Evolutionary conservation across 306 rosid genomes (phyloP).

Genomic region (Cicer judaicum): DNA sequence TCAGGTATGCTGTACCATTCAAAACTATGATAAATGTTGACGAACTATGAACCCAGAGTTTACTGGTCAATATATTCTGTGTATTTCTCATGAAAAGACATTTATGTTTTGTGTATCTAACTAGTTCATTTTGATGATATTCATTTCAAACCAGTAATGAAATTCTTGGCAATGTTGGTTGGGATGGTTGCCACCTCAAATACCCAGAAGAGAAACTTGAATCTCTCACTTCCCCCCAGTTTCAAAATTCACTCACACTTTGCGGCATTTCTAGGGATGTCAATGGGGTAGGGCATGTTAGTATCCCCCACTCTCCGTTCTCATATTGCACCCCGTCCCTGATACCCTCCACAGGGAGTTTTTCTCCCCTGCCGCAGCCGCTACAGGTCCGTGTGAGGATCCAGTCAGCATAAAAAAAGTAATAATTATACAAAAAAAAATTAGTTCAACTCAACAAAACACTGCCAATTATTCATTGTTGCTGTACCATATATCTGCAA

Average conservation of each 20-base stretch:
- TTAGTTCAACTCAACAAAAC: neutral
- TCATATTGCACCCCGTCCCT: too few species aligned
- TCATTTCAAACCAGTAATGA: neutral
- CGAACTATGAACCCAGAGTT: neutral
- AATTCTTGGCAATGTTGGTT: neutral
- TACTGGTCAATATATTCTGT: neutral
- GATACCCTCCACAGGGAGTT: too few species aligned
- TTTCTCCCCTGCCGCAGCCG: too few species aligned
- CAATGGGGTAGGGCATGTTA: too few species aligned
- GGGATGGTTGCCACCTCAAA: neutral
- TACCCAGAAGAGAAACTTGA: neutral
- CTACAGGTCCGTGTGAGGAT: too few species aligned
- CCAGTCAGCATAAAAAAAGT: too few species aligned
- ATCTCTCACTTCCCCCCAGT: neutral
- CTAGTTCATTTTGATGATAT: neutral
- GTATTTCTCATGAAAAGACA: neutral
- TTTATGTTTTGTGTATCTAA: neutral
- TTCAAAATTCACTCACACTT: neutral
- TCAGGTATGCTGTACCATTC: constrained; percentile 56
- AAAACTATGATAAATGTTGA: neutral
- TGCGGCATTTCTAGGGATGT: too few species aligned
- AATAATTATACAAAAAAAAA: too few species aligned
- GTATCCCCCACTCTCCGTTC: too few species aligned
- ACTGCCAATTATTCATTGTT: too few species aligned
- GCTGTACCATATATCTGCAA: neutral